phyloP scores from a whole-genome alignment of 768 basidiomycete genomes.

The Mycena capillaripes region DNA sequence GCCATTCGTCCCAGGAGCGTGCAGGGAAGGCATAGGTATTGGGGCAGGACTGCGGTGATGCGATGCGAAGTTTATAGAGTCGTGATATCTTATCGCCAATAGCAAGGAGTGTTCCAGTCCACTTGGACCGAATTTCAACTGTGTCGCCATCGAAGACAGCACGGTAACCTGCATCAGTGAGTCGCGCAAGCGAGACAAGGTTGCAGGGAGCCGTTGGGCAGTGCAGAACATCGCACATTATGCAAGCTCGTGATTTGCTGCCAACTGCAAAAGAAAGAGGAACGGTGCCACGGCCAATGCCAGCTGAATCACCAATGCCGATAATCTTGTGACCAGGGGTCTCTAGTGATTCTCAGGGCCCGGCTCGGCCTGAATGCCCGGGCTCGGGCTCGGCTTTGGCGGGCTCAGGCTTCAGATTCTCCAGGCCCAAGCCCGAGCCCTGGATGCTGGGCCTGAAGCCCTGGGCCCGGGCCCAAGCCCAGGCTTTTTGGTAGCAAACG shows the following conservation, averaged over 20 bases:
- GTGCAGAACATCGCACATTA: slow-evolving; percentile 21
- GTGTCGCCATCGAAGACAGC: slow-evolving; percentile 5
- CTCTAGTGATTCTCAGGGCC: no score
- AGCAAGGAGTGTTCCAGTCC: neutral
- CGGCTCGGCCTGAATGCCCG: no score
- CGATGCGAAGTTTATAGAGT: slow-evolving; percentile 17
- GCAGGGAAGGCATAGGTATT: slow-evolving; percentile 7
- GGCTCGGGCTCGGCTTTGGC: no score
- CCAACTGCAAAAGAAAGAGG: slow-evolving; percentile 24
- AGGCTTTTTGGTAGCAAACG: no score
- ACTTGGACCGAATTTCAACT: slow-evolving; percentile 15
- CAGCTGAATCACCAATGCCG: slow-evolving; percentile 24
- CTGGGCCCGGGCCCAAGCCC: no score
- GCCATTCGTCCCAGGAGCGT: slow-evolving; percentile 39
- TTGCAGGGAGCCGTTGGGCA: slow-evolving; percentile 25
- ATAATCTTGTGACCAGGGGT: slow-evolving; percentile 28
- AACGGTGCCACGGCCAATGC: slow-evolving; percentile 23
- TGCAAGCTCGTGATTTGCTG: neutral
- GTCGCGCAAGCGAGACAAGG: slow-evolving; percentile 4
- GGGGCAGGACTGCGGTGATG: neutral
- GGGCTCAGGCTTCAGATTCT: no score
- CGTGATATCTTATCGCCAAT: slow-evolving; percentile 14
- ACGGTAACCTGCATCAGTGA: slow-evolving; percentile 26
- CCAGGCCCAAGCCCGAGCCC: no score
- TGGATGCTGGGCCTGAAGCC: no score